Evolutionary conservation across 192 early-diverging fungal genomes (phyloP), one percentile per base, ranked within the genome.

Genomic region (Entomortierella parvispora): DNA sequence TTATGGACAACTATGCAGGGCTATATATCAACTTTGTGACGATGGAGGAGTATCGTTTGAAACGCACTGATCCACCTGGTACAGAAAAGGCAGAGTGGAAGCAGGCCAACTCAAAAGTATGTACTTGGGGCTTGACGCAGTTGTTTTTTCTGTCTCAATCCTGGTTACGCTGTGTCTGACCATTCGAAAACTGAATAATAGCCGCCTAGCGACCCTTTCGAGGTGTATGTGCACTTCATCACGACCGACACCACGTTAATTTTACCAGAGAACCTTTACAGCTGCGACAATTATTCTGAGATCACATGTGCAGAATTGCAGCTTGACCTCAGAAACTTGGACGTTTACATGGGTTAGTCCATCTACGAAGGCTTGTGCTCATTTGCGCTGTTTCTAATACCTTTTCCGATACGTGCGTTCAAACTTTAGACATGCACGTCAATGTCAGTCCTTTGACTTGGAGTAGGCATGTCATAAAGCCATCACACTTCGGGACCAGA

Each of bases 1-100:
- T 94, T 14, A 87, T 86, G 49, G 87, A 89, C 37, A 94, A 94
- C 48, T 94, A 93, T 66, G 78, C 90, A 43, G 92, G 91, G 22
- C 71, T 82, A 6, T 85, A 80, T 57, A 54, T 83, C 9, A 82
- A 89, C 54, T 89, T 90, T 75, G 71, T 85, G 2, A 89, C 84
- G 0, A 67, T 89, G 51, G 89, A 91, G 4, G 91, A 92, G 58
- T 92, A 90, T 67, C 82, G 87, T 18, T 52, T 34, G 48, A 66
- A 53, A 28, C 47, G 69, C 17, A 57, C 18, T 15, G 52, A 75
- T 28, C 34, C 46, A 37, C 58, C 29, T 29, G 63, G 50, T 4
- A 65, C 69, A 9, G 63, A 80, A 26, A 58, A 40, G 18, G 44
- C 50, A 4, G 71, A 82, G 47, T 65, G 58, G 11, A 86, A 82